Evolutionary conservation across 352 stramenopile genomes (phyloP), one percentile per base, ranked within the genome.

Genomic region (Thalassiosira hispida): DNA sequence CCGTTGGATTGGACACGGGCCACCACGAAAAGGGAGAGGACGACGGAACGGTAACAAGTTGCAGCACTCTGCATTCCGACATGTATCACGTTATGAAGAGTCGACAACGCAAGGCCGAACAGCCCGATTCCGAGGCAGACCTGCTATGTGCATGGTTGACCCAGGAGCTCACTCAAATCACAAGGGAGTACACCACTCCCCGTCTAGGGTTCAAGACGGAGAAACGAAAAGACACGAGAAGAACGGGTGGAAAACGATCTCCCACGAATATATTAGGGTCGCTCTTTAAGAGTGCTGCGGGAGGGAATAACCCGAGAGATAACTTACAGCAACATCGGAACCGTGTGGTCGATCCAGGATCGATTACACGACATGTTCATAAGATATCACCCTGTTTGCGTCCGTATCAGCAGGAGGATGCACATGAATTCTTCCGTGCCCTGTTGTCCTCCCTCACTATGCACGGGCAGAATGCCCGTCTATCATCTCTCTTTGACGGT

Each of bases 331-430:
- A n/a, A n/a, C n/a, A n/a, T n/a, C n/a, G n/a, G n/a, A 73, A 80
- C 29, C 61, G 78, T 4, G 75, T 91, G 1, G 83, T 93, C 0
- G 84, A 93, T 64, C 88, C 88, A 18, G 84, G 85, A 40, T 77
- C 64, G 16, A 91, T 93, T 35, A 93, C 88, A 7, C 59, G 85
- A 20, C 80, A 93, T 64, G 86, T 90, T 7, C 64, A 93, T 57
- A 86, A 85, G 40, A 85, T 93, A 62, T 91, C 84, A 2, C 67
- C 84, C 55, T 90, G 80, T 42, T 70, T 93, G 2, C 67, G 72
- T 20, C 86, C 86, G 0, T 92, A 91, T 63, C 84, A 89, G 59
- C 89, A 94, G 79, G 89, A 94, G 81, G 89, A 94, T 73, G 87
- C 89, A 1, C 89, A 94, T 61, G 89, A 94, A 74, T 94, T 93